Evolutionary conservation across 179 eudicot species (phyloP), one percentile per base, ranked within the genome.

Genomic region (Spergularia azorica): DNA sequence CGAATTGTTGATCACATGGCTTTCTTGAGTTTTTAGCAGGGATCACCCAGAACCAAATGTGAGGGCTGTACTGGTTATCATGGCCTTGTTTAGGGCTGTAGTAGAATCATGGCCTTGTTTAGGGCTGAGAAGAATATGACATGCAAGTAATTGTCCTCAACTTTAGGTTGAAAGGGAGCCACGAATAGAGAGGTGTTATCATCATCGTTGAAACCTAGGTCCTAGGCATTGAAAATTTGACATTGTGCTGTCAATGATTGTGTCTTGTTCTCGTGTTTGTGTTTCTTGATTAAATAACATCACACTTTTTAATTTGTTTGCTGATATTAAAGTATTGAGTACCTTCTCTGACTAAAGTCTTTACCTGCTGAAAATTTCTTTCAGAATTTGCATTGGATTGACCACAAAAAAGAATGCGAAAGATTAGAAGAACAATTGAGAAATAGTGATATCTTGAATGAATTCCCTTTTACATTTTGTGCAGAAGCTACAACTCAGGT

Each of bases 331-430:
- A 61, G 21, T 61, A 70, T 4, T 43, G 48, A 14, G 12, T 55
- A 67, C 16, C 26, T 58, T 77, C 50, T 15, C 55, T 39, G 65
- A 10, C 57, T 43, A 0, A 58, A 17, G 4, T 60, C 48, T 60
- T 10, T 60, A 51, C 38, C 78, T 52, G 6, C 50, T 79, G 61
- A 59, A 63, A 78, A 32, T 38, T 73, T 38, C 38, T 15, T 84
- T n/a, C 71, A 94, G 98, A 84, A 86, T 80, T 85, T 87, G 4
- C 98, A 95, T 74, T 83, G 95, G 92, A 86, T 80, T 82, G 88
- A 82, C 74, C 97, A 95, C 81, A 87, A 83, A 83, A 81, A 85
- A 82, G 97, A 95, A 81, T 95, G 98, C 69, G 90, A 84, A 76
- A 95, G 98, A 74, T 80, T 95, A 65, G 81, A 84, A 80, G 80